phyloP scores from a whole-genome alignment of 108 stramenopile genomes.

The Epithemia pelagica region DNA sequence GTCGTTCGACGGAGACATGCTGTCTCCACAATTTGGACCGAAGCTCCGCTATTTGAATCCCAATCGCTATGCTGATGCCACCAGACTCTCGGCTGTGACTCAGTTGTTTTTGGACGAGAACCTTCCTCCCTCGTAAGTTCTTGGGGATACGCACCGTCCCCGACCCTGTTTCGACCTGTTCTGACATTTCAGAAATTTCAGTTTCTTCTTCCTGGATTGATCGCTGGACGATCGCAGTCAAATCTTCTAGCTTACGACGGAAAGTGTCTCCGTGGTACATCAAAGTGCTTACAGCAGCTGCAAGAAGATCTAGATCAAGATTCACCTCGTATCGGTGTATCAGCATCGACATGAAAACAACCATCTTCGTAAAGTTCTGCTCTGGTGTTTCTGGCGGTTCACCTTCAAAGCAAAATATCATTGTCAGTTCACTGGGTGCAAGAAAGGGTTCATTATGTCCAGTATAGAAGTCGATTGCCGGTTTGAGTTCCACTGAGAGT shows the following conservation, averaged over 20 bases:
- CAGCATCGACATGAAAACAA: conserved; percentile 39
- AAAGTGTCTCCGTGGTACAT: conserved; percentile 26
- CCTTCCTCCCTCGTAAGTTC: conserved; percentile 16
- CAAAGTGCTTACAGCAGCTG: conserved; percentile 43
- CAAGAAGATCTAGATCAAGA: conserved; percentile 40
- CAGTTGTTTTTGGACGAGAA: conserved; percentile 23
- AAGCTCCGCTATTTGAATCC: conserved; percentile 19
- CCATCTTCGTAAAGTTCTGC: conserved; percentile 24
- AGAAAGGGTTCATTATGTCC: conserved; percentile 30
- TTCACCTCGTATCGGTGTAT: conserved; percentile 39
- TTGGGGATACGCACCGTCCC: neutral
- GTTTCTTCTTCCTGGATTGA: neutral
- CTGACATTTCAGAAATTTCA: neutral
- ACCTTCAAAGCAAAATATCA: conserved; percentile 56
- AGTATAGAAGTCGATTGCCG: conserved; percentile 33
- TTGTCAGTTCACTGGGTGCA: conserved; percentile 43
- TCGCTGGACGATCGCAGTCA: neutral
- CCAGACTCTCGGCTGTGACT: conserved; percentile 25
- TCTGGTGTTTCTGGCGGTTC: conserved; percentile 13
- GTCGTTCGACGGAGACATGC: conserved; percentile 7
- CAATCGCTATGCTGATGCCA: conserved; percentile 22
- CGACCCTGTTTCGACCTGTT: neutral
- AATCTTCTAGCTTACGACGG: neutral
- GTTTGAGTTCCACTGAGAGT: conserved; percentile 36
- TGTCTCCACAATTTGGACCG: conserved; percentile 30